A percentile compares a stretch with the other conserved stretches of the same genome.
These are phyloP conservation scores for Sistotremastrum niveocremeum DNA, from an alignment of 768 basidiomycete species.

Conservation along the genomic window DNA sequence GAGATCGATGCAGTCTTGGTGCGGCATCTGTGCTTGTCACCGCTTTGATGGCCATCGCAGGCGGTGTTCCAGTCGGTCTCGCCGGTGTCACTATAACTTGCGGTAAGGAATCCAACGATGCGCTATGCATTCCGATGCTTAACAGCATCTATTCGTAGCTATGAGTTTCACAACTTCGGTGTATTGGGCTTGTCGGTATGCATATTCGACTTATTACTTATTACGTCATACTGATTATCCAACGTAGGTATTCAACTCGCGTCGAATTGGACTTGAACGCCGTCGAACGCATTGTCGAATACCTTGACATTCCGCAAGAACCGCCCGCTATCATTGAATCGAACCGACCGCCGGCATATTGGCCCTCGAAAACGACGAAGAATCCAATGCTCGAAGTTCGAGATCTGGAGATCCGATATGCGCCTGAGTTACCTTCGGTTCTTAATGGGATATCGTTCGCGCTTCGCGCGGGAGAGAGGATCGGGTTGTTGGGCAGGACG, in stretches of 20 bases:
- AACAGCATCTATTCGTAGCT: no score
- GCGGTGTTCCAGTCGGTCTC: conserved; percentile 13
- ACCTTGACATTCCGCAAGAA: conserved; percentile 17
- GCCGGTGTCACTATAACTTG: conserved; percentile 9
- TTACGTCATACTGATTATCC: conserved; percentile 4
- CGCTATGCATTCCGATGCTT: not conserved
- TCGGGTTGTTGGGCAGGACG: conserved; percentile 25
- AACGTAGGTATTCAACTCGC: conserved; percentile 8
- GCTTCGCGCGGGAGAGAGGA: conserved; percentile 24
- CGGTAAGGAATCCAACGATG: conserved; percentile 17
- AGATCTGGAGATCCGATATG: conserved; percentile 24
- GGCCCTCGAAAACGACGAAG: conserved; percentile 7
- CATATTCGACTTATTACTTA: conserved; percentile 16
- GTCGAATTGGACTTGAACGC: conserved; percentile 1
- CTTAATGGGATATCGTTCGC: conserved; percentile 24
- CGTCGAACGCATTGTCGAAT: conserved; percentile 22
- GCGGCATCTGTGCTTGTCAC: conserved; percentile 22
- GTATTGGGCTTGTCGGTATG: conserved; percentile 8
- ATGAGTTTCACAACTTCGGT: conserved; percentile 4
- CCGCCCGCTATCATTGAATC: conserved; percentile 20
- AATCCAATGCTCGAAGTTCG: conserved; percentile 19
- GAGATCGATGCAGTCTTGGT: conserved; percentile 19
- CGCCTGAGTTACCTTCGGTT: conserved; percentile 24
- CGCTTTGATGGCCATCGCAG: conserved; percentile 20
- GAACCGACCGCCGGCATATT: conserved; percentile 20